phyloP scores from a whole-genome alignment of 805 yeast genomes.

The Metschnikowia amazonensis region DNA sequence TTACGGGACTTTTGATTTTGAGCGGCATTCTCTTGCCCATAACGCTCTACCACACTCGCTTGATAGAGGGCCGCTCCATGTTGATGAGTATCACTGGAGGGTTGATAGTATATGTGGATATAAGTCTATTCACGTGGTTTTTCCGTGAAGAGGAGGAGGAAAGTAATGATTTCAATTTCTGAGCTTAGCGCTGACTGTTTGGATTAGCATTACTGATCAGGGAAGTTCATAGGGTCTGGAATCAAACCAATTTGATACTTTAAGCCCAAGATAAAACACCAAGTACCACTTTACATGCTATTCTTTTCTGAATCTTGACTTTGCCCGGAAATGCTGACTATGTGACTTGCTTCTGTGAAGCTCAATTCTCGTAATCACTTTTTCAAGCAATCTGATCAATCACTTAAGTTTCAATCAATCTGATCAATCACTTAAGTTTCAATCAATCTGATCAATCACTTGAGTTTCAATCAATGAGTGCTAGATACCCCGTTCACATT shows the following conservation, averaged over 20 bases:
- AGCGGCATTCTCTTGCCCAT: conserved; percentile 46
- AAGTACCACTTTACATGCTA: neutral
- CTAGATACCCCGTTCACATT: neutral
- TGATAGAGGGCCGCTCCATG: conserved; percentile 38
- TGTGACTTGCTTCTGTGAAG: neutral
- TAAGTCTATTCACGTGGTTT: conserved; percentile 44
- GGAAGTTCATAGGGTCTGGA: neutral
- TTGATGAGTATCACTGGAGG: conserved; percentile 45
- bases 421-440: neutral
- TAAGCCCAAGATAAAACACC: neutral
- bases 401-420: neutral
- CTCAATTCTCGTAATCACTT: neutral
- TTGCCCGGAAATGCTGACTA: neutral
- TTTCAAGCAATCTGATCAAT: neutral
- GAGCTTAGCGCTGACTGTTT: neutral
- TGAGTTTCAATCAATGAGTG: neutral
- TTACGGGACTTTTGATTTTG: conserved; percentile 39
- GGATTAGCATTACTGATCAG: neutral
- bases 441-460: neutral
- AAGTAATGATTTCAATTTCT: conserved; percentile 44
- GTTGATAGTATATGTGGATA: conserved; percentile 42
- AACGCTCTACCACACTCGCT: conserved; percentile 34
- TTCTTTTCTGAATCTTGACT: neutral
- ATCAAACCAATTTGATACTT: neutral
- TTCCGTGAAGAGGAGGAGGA: conserved; percentile 44